Conservation (phyloP, 176 grass and related monocot species). For the Eremochloa ophiuroides region DNA sequence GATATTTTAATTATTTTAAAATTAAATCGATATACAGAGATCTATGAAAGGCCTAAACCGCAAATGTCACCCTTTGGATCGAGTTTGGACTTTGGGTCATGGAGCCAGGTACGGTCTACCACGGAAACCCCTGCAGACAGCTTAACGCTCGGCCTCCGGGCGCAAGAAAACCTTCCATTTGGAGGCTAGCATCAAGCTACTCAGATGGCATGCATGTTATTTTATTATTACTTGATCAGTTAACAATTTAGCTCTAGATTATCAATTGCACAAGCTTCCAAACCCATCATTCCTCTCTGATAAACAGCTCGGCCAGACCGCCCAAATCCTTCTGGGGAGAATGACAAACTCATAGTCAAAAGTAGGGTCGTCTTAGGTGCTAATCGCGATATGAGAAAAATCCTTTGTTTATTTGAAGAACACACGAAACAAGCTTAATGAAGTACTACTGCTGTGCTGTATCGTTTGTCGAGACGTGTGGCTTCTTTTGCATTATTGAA, state of each 20-base stretch:
- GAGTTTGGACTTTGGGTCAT: neutral
- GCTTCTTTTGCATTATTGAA: neutral
- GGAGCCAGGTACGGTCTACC: neutral
- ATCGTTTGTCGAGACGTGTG: neutral
- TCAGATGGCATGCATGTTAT: slow-evolving; percentile 24
- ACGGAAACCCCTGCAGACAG: neutral
- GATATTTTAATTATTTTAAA: neutral
- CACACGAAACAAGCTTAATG: neutral
- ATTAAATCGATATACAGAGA: neutral
- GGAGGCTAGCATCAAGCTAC: slow-evolving; percentile 25
- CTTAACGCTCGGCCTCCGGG: neutral
- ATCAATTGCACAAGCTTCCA: slow-evolving; percentile 33
- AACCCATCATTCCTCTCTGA: slow-evolving; percentile 26
- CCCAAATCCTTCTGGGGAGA: slow-evolving; percentile 24
- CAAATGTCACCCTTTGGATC: neutral
- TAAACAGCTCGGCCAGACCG: neutral
- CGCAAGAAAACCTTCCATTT: slow-evolving; percentile 41
- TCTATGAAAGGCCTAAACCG: neutral
- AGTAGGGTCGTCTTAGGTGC: neutral
- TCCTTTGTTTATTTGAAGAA: slow-evolving; percentile 20
- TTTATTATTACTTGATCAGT: neutral
- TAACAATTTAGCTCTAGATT: neutral
- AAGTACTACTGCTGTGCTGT: neutral
- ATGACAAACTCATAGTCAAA: slow-evolving; percentile 33
- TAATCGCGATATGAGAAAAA: slow-evolving; percentile 6